phyloP scores from a whole-genome alignment of 768 basidiomycete genomes.

The Candolleomyces eurysporus region DNA sequence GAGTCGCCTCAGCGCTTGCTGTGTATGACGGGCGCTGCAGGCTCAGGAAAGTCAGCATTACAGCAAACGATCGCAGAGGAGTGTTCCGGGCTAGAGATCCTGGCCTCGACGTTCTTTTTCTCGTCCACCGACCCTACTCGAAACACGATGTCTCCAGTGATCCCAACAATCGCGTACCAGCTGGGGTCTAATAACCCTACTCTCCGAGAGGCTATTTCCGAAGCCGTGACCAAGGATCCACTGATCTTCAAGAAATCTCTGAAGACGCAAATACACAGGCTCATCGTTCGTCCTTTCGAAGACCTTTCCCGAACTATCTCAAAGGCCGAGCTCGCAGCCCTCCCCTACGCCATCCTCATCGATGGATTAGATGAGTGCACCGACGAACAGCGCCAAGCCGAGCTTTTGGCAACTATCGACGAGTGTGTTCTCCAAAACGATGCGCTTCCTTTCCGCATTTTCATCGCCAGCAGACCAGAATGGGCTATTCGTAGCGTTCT shows the following conservation, averaged over 20 bases:
- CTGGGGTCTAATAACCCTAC: background rate
- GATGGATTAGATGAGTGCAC: slow-evolving; percentile 16
- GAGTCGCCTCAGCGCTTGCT: background rate
- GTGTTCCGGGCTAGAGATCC: background rate
- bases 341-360: slow-evolving; percentile 3
- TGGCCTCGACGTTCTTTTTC: slow-evolving; percentile 6
- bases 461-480: slow-evolving; percentile 15
- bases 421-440: background rate
- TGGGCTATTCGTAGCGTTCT: slow-evolving; percentile 6
- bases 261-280: slow-evolving; percentile 5
- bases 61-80: background rate
- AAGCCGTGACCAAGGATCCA: background rate
- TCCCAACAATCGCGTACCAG: slow-evolving; percentile 13
- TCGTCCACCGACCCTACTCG: background rate
- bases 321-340: background rate
- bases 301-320: background rate
- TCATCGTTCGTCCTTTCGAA: slow-evolving; percentile 5
- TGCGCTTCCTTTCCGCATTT: slow-evolving; percentile 6
- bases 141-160: background rate
- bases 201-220: background rate
- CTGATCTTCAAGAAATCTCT: background rate
- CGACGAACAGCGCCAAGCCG: slow-evolving; percentile 5
- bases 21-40: slow-evolving; percentile 4
- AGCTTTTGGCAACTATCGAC: slow-evolving; percentile 8
- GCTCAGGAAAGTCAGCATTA: slow-evolving; percentile 1